A percentile compares a stretch with the other conserved stretches of the same genome.
phyloP scores from a whole-genome alignment of 306 rosid species.

The Erythrophleum fordii region DNA sequence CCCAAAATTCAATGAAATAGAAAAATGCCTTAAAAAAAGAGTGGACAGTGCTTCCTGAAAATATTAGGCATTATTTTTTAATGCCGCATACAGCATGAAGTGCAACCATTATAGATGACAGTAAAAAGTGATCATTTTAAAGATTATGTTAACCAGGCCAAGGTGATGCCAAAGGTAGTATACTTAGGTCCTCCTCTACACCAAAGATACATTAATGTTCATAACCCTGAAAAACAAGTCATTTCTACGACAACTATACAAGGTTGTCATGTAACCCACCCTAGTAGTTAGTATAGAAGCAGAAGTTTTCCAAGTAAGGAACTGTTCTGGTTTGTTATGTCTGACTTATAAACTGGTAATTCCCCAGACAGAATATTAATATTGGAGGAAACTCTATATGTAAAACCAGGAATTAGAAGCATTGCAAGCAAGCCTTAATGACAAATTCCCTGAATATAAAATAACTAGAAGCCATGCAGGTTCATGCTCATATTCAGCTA shows the following conservation, averaged over 20 bases:
- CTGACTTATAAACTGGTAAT: slow-evolving; percentile 21
- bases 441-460: slow-evolving; percentile 13
- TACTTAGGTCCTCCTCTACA: not conserved
- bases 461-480: slow-evolving; percentile 11
- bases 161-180: not conserved
- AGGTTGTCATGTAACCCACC: slow-evolving; percentile 4
- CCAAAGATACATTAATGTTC: not conserved
- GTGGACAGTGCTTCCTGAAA: not conserved
- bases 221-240: not conserved
- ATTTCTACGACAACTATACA: slow-evolving; percentile 11
- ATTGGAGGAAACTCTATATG: not conserved
- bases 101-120: not conserved
- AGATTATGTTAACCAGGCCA: not conserved
- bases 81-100: not conserved
- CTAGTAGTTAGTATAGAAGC: not conserved
- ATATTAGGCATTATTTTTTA: not conserved
- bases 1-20: not conserved
- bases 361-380: slow-evolving; percentile 5
- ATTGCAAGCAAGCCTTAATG: not conserved
- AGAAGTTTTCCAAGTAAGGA: slow-evolving; percentile 12
- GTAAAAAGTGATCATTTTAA: not conserved
- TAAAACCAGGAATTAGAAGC: slow-evolving; percentile 17
- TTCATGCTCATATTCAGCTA: slow-evolving; percentile 8
- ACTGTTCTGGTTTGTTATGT: not conserved
- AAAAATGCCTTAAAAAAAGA: not conserved